phyloP scores from a whole-genome alignment of 169 alveolate species.

The Cryptosporidium meleagridis region DNA sequence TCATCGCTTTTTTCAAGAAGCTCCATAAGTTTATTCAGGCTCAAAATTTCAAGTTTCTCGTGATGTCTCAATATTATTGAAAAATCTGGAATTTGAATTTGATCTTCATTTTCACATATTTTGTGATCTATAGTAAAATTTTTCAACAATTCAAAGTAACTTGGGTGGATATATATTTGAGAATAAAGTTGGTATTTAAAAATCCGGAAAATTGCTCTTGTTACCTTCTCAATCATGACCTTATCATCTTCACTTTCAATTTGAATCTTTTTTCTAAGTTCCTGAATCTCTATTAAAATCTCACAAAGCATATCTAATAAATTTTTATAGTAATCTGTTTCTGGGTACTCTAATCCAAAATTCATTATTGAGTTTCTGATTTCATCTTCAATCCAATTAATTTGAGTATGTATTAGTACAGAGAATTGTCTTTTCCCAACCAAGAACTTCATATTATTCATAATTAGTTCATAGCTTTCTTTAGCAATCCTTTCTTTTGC shows the following conservation, averaged over 20 bases:
- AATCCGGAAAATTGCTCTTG: not conserved
- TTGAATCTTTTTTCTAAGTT: not conserved
- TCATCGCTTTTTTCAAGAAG: not conserved
- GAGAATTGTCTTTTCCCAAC: not conserved
- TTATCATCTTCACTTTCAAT: not conserved
- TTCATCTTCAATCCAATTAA: constrained; percentile 44
- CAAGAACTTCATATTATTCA: constrained; percentile 3
- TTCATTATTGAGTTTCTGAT: not conserved
- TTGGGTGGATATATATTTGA: constrained; percentile 13
- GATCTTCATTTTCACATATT: not conserved
- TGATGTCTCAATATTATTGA: not conserved
- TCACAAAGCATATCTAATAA: constrained; percentile 1
- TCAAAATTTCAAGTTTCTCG: not conserved
- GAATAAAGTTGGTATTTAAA: constrained; percentile 4
- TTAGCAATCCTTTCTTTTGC: not conserved
- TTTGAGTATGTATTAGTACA: not conserved
- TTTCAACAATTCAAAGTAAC: constrained; percentile 2
- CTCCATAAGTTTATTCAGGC: not conserved
- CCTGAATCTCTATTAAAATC: not conserved
- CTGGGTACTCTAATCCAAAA: not conserved
- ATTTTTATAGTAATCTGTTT: not conserved
- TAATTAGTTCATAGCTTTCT: not conserved
- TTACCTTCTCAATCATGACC: not conserved
- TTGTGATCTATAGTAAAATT: not conserved
- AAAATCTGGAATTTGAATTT: constrained; percentile 18